Evolutionary conservation across 108 stramenopile genomes (phyloP).

Genomic region (Schizochytrium sp.): DNA sequence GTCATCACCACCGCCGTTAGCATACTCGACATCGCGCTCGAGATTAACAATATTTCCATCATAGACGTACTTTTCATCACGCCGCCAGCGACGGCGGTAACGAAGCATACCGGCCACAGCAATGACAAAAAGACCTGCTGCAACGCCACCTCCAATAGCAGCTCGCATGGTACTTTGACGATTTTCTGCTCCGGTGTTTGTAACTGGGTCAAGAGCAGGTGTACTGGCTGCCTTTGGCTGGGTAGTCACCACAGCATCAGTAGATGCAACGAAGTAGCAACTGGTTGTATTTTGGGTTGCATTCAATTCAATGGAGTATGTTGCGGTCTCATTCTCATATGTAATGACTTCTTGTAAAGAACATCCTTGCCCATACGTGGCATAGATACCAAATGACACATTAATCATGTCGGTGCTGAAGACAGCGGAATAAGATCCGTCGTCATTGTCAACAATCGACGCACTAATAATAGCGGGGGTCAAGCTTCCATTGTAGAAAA

Average conservation of each 20-base stretch:
- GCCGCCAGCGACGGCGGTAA: slow-evolving; percentile 27
- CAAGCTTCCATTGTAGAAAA: background rate
- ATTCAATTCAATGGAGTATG: background rate
- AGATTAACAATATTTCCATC: slow-evolving; percentile 43
- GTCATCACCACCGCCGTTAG: background rate
- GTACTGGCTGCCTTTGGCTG: background rate
- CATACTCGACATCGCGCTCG: slow-evolving; percentile 11
- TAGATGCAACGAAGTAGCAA: background rate
- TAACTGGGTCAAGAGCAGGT: background rate
- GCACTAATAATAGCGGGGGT: background rate
- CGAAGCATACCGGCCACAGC: background rate
- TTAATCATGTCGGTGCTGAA: background rate
- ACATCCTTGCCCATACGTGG: slow-evolving; percentile 4
- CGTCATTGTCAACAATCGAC: slow-evolving; percentile 34
- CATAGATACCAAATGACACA: background rate
- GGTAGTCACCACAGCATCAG: background rate
- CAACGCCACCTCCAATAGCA: slow-evolving; percentile 31
- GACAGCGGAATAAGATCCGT: slow-evolving; percentile 37
- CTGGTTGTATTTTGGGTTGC: background rate
- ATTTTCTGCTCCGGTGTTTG: slow-evolving; percentile 14
- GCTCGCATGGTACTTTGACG: background rate
- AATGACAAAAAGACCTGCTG: background rate
- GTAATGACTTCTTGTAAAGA: background rate
- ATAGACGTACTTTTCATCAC: slow-evolving; percentile 34
- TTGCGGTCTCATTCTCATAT: too few species aligned